These are phyloP conservation scores for Aurinia saxatilis DNA, from an alignment of 345 rosid species.

Conservation along the genomic window DNA sequence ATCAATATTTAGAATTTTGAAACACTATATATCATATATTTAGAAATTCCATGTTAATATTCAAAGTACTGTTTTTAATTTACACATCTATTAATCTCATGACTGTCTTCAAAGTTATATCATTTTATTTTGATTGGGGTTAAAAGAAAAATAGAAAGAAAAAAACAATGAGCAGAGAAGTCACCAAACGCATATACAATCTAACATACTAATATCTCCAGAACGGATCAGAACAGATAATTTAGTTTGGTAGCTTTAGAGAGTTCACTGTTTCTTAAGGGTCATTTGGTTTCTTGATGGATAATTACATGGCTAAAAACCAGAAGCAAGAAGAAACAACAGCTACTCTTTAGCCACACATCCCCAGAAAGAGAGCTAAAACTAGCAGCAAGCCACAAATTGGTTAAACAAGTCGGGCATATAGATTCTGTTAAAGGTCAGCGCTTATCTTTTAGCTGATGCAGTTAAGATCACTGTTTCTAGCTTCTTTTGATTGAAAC, in stretches of 20 bases:
- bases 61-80: neutral
- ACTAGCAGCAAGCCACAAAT: slow-evolving; percentile 16
- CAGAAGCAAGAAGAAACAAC: slow-evolving; percentile 17
- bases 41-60: neutral
- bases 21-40: no score
- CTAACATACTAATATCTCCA: neutral
- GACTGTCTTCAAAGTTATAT: neutral
- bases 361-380: neutral
- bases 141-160: neutral
- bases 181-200: slow-evolving; percentile 16
- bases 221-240: neutral
- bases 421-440: slow-evolving; percentile 11
- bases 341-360: slow-evolving; percentile 21
- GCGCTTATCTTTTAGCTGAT: slow-evolving; percentile 21
- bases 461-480: slow-evolving; percentile 32
- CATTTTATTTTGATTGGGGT: neutral
- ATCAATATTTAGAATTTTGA: no score
- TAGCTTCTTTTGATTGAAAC: slow-evolving; percentile 19
- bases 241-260: slow-evolving; percentile 15
- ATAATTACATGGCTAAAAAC: slow-evolving; percentile 26
- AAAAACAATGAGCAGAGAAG: neutral
- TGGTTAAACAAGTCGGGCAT: slow-evolving; percentile 20
- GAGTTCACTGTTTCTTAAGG: neutral
- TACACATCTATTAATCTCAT: neutral
- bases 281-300: slow-evolving; percentile 9